Conservation (phyloP, 2,329 filamentous ascomycete species). For the Fusarium sp. region DNA sequence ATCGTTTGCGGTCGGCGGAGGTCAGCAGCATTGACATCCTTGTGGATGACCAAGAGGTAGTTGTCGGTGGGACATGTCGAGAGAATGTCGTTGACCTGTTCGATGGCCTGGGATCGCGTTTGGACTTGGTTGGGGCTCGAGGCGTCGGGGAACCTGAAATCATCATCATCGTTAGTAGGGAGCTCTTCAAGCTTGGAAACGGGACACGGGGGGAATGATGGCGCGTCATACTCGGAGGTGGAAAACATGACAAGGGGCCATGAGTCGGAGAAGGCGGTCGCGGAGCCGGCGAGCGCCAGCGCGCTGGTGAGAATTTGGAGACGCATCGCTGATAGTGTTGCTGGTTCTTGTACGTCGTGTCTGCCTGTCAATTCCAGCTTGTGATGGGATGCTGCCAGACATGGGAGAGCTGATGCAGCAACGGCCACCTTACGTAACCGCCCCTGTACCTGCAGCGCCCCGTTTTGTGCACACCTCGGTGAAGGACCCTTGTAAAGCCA, state of each 20-base stretch:
- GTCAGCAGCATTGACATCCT: slow-evolving; percentile 77
- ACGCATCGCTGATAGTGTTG: slow-evolving; percentile 60
- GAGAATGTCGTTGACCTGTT: slow-evolving; percentile 63
- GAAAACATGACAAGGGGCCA: slow-evolving; percentile 92
- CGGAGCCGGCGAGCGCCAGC: slow-evolving; percentile 66
- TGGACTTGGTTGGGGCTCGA: slow-evolving; percentile 58
- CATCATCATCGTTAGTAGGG: slow-evolving; percentile 32
- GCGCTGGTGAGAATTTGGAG: slow-evolving; percentile 61
- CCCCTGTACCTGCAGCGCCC: slow-evolving; percentile 29
- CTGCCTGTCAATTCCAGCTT: slow-evolving; percentile 42
- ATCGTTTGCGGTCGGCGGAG: slow-evolving; percentile 64
- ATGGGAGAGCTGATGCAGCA: slow-evolving; percentile 39
- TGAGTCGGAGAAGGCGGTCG: slow-evolving; percentile 82
- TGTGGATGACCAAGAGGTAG: slow-evolving; percentile 83
- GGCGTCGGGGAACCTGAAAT: slow-evolving; percentile 48
- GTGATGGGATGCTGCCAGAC: slow-evolving; percentile 31
- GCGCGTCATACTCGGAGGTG: slow-evolving; percentile 74
- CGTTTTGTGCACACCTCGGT: slow-evolving; percentile 43
- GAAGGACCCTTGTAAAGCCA: slow-evolving; percentile 18
- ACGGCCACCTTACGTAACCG: slow-evolving; percentile 42
- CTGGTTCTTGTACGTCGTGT: slow-evolving; percentile 37
- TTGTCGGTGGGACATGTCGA: slow-evolving; percentile 75
- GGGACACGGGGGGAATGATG: slow-evolving; percentile 4
- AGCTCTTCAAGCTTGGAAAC: slow-evolving; percentile 33
- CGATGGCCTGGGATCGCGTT: slow-evolving; percentile 56